Percentiles rank a stretch among this genome's conserved stretches.
These are phyloP conservation scores for Tricladium varicosporioides DNA, from an alignment of 2,329 filamentous ascomycete genomes.

Conservation along the genomic window DNA sequence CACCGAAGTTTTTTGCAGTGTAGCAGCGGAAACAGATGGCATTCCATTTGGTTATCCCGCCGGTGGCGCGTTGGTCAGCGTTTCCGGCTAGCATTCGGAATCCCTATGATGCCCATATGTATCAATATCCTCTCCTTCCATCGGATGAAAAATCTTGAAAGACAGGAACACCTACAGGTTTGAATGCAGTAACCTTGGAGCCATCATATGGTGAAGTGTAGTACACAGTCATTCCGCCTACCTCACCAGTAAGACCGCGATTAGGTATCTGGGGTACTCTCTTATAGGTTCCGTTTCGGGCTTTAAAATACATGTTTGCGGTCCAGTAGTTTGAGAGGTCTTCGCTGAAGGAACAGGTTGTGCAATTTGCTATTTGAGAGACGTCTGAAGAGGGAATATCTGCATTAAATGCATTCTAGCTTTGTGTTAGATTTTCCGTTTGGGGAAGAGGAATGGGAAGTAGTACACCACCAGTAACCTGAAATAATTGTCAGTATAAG, in stretches of 20 bases:
- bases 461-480: constrained; percentile 10
- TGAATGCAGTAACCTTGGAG: constrained; percentile 42
- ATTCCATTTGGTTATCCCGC: background rate
- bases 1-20: background rate
- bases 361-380: constrained; percentile 30
- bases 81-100: constrained; percentile 13
- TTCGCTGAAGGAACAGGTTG: constrained; percentile 35
- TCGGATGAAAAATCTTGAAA: no score
- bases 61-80: background rate
- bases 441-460: background rate
- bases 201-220: constrained; percentile 33
- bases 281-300: constrained; percentile 32
- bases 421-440: background rate
- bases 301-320: constrained; percentile 30
- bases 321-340: constrained; percentile 36
- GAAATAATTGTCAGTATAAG: background rate
- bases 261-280: constrained; percentile 34
- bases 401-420: constrained; percentile 38
- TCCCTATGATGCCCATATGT: background rate
- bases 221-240: constrained; percentile 36
- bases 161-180: background rate
- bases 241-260: constrained; percentile 31
- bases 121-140: no score
- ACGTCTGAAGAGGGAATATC: constrained; percentile 31
- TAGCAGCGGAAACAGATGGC: constrained; percentile 1